Percentiles rank a stretch among this genome's conserved stretches.
phyloP scores from a whole-genome alignment of 2,329 filamentous ascomycete genomes.

The Monosporascus sp. region DNA sequence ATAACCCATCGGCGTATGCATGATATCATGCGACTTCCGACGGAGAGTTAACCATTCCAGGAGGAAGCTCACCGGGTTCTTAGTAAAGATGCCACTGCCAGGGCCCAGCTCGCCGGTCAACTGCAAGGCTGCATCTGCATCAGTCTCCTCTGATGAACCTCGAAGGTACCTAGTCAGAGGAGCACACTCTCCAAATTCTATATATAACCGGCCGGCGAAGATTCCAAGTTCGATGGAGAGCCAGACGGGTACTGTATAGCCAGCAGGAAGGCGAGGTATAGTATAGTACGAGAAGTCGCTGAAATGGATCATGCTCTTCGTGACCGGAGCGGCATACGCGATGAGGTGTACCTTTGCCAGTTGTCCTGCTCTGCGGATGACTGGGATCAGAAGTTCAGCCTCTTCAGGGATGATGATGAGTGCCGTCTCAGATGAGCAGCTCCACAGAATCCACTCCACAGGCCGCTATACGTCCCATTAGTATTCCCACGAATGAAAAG shows the following conservation, averaged over 20 bases:
- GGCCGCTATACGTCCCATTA: conserved; percentile 28
- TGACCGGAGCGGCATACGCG: conserved; percentile 56
- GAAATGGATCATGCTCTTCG: conserved; percentile 55
- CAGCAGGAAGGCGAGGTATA: conserved; percentile 39
- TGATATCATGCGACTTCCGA: conserved; percentile 51
- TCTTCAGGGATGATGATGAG: conserved; percentile 60
- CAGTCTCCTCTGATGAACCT: conserved; percentile 10
- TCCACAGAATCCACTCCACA: conserved; percentile 60
- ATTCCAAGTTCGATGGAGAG: conserved; percentile 56
- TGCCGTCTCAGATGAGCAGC: conserved; percentile 36
- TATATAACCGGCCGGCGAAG: conserved; percentile 56
- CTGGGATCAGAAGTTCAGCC: conserved; percentile 47
- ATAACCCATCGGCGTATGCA: conserved; percentile 55
- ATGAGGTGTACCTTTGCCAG: conserved; percentile 39
- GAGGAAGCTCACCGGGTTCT: conserved; percentile 38
- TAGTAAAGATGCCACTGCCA: conserved; percentile 10
- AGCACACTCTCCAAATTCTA: conserved; percentile 42
- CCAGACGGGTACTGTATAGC: conserved; percentile 43
- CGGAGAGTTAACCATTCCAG: conserved; percentile 52
- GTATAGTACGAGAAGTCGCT: conserved; percentile 48
- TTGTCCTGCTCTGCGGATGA: conserved; percentile 24
- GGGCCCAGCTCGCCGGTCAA: too few species aligned
- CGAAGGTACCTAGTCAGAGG: conserved; percentile 25
- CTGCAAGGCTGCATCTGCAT: neutral
- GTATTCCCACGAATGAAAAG: conserved; percentile 6